Conservation (phyloP, 2,329 filamentous ascomycete genomes). For the Cordyceps fumosorosea region DNA sequence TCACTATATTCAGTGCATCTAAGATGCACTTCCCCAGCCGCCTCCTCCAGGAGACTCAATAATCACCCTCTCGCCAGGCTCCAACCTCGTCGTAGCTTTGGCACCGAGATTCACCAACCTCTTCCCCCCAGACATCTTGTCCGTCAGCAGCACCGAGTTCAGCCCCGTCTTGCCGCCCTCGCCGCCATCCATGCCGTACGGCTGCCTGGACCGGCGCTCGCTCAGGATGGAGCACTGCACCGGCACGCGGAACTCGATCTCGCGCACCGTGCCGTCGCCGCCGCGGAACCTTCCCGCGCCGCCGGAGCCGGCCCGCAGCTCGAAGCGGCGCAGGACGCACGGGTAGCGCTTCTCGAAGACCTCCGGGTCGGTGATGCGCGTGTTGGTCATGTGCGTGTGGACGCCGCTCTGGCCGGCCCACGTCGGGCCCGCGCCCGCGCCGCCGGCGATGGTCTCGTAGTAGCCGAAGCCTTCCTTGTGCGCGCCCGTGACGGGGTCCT, state of each 20-base stretch:
- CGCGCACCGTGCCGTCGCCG: conserved; percentile 70
- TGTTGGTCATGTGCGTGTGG: conserved; percentile 85
- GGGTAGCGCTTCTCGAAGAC: conserved; percentile 73
- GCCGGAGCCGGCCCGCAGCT: conserved; percentile 54
- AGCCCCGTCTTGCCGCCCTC: conserved; percentile 60
- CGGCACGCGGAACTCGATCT: conserved; percentile 75
- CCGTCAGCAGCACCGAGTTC: conserved; percentile 36
- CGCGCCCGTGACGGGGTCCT: conserved; percentile 49
- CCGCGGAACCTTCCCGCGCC: conserved; percentile 61
- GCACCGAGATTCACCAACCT: conserved; percentile 49
- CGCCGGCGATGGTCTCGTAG: conserved; percentile 79
- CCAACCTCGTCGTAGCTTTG: conserved; percentile 54
- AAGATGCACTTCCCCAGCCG: conserved; percentile 43
- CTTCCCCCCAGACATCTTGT: conserved; percentile 16
- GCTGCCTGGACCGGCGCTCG: conserved; percentile 65
- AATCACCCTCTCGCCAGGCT: conserved; percentile 53
- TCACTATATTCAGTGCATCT: too few relatives aligned
- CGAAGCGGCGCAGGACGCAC: conserved; percentile 59
- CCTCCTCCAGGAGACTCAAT: conserved; percentile 57
- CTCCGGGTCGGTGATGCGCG: conserved; percentile 73
- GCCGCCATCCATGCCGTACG: conserved; percentile 69
- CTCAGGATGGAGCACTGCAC: conserved; percentile 74
- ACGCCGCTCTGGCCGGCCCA: conserved; percentile 72
- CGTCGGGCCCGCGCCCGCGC: conserved; percentile 62
- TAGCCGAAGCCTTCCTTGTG: conserved; percentile 63